Percentiles rank a stretch among this genome's conserved stretches.
These are phyloP conservation scores for Byssoonygena ceratinophila DNA, from an alignment of 2,329 filamentous ascomycete species.

Conservation along the genomic window DNA sequence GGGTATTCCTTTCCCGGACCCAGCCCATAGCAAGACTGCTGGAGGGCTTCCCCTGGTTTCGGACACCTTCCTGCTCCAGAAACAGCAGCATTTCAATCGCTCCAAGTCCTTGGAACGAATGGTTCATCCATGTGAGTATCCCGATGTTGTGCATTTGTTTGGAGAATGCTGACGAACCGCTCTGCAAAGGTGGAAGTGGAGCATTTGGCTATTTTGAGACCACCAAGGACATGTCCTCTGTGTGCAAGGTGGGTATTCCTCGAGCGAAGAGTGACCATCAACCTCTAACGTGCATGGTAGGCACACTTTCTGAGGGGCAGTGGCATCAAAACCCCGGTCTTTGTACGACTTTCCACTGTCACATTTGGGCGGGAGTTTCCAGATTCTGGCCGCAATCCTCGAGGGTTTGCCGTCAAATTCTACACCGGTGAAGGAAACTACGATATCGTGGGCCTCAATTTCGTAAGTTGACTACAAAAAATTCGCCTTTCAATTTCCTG, in stretches of 20 bases:
- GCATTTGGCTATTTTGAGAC: slow-evolving; percentile 4
- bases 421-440: slow-evolving; percentile 65
- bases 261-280: no score
- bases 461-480: slow-evolving; percentile 17
- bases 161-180: not conserved
- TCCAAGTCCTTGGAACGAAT: slow-evolving; percentile 1
- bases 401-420: slow-evolving; percentile 58
- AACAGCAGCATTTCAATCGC: slow-evolving; percentile 6
- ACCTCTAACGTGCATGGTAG: not conserved
- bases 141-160: not conserved
- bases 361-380: slow-evolving; percentile 57
- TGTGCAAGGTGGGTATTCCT: no score
- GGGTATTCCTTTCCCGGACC: slow-evolving; percentile 43
- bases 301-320: slow-evolving; percentile 51
- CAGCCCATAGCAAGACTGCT: slow-evolving; percentile 1
- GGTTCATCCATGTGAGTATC: not conserved
- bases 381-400: slow-evolving; percentile 61
- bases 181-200: not conserved
- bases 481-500: not conserved
- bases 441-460: slow-evolving; percentile 14
- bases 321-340: slow-evolving; percentile 54
- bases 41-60: slow-evolving; percentile 1
- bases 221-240: slow-evolving; percentile 1
- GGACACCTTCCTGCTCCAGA: slow-evolving; percentile 1
- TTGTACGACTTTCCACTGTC: slow-evolving; percentile 68